phyloP scores from a whole-genome alignment of 1,139 yeast species.

The Diutina ranongensis region DNA sequence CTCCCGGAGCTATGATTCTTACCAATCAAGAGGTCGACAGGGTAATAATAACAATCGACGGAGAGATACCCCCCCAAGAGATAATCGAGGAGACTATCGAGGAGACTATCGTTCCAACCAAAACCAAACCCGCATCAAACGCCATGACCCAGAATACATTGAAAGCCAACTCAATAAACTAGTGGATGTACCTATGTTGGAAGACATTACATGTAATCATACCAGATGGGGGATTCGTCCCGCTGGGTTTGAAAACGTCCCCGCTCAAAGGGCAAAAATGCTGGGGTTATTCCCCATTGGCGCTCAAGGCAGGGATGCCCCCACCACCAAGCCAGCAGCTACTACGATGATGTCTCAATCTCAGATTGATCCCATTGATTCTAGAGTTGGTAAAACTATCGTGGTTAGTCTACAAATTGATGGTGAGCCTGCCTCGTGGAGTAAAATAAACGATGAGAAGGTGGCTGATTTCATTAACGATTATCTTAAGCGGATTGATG shows the following conservation, averaged over 20 bases:
- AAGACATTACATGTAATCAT: slow-evolving; percentile 9
- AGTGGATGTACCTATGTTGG: not conserved
- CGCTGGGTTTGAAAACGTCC: slow-evolving; percentile 61
- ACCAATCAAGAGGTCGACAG: not conserved
- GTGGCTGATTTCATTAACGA: slow-evolving; percentile 32
- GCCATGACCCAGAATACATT: not conserved
- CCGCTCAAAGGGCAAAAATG: slow-evolving; percentile 71
- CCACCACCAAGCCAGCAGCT: not conserved
- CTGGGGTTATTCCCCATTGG: slow-evolving; percentile 59
- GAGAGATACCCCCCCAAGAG: not conserved
- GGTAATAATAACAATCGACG: not conserved
- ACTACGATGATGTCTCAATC: slow-evolving; percentile 14
- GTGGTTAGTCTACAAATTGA: slow-evolving; percentile 17
- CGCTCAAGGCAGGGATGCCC: not conserved
- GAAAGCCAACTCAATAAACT: not conserved
- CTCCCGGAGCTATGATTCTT: not conserved
- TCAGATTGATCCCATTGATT: slow-evolving; percentile 38
- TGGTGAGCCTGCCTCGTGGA: slow-evolving; percentile 29
- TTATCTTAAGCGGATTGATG: slow-evolving; percentile 26
- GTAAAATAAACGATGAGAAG: slow-evolving; percentile 26
- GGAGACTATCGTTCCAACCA: not conserved
- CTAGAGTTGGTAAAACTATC: slow-evolving; percentile 40
- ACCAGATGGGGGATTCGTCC: slow-evolving; percentile 72
- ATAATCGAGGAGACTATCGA: not conserved
- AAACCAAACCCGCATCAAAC: not conserved